Evolutionary conservation across 83 land plant species (phyloP).

Genomic region (Thuja plicata): DNA sequence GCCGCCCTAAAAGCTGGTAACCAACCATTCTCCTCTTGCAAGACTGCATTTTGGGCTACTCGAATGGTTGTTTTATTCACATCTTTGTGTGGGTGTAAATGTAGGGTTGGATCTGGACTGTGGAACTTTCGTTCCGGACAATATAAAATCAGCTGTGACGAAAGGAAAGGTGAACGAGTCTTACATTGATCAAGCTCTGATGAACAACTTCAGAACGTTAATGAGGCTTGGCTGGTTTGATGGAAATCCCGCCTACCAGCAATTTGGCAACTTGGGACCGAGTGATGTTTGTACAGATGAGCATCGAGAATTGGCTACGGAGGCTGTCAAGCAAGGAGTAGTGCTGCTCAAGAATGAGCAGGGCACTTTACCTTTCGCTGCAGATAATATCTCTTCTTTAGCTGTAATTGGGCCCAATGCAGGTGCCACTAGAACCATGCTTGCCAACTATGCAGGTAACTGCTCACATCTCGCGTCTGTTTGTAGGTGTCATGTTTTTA

Average conservation of each 20-base stretch:
- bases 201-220: constrained; percentile 40
- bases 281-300: constrained; percentile 66
- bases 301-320: constrained; percentile 64
- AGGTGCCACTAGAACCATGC: constrained; percentile 69
- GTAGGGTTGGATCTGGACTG: constrained; percentile 56
- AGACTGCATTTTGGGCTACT: neutral
- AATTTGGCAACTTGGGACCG: constrained; percentile 59
- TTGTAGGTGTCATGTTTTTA: too few relatives aligned
- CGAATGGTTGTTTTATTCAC: neutral
- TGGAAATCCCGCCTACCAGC: constrained; percentile 63
- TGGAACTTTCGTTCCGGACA: constrained; percentile 27
- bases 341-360: constrained; percentile 67
- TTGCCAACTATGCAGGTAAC: constrained; percentile 80
- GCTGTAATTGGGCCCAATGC: constrained; percentile 89
- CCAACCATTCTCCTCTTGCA: neutral
- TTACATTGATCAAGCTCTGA: constrained; percentile 45
- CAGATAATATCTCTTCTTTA: constrained; percentile 39
- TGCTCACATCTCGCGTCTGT: too few relatives aligned
- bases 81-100: neutral
- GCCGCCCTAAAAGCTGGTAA: constrained; percentile 49
- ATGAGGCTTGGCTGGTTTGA: constrained; percentile 81
- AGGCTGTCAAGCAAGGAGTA: constrained; percentile 78
- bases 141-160: constrained; percentile 36
- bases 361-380: constrained; percentile 46
- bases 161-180: constrained; percentile 43